These are phyloP conservation scores for Didymella sp. DNA, from an alignment of 2,329 filamentous ascomycete species.

Conservation along the genomic window DNA sequence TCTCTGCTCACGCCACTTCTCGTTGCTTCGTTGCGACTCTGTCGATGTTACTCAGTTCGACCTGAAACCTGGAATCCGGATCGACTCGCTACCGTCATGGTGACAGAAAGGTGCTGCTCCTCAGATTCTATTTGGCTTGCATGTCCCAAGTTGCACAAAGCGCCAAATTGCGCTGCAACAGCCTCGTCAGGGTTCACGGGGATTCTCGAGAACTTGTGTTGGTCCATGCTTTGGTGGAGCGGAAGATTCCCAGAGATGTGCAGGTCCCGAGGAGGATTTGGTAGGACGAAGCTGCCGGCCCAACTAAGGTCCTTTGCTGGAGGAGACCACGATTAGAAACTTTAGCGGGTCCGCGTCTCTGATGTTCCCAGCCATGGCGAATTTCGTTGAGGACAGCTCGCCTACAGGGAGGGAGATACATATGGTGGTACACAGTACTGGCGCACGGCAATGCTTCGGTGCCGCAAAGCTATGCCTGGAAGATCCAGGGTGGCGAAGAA, in stretches of 20 bases:
- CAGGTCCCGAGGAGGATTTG: not conserved
- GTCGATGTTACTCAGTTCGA: slow-evolving; percentile 38
- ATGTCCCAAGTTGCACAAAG: slow-evolving; percentile 31
- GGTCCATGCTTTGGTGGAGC: slow-evolving; percentile 8
- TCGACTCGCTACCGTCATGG: slow-evolving; percentile 26
- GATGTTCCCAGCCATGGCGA: not conserved
- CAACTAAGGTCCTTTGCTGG: not conserved
- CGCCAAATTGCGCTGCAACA: slow-evolving; percentile 19
- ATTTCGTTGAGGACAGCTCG: not conserved
- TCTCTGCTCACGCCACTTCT: slow-evolving; percentile 19
- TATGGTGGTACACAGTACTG: slow-evolving; percentile 4
- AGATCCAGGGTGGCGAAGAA: not conserved
- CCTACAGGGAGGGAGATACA: not conserved
- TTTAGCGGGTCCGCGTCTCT: not conserved
- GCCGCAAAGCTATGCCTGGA: not conserved
- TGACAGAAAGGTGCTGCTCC: slow-evolving; percentile 21
- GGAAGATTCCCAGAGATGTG: not conserved
- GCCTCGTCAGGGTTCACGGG: slow-evolving; percentile 20
- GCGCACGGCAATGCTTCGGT: not conserved
- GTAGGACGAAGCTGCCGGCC: slow-evolving; percentile 1
- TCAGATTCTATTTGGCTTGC: slow-evolving; percentile 19
- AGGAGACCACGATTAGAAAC: not conserved
- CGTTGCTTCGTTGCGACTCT: slow-evolving; percentile 27
- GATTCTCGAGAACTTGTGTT: slow-evolving; percentile 3
- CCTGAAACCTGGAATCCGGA: slow-evolving; percentile 45